Evolutionary conservation across 345 rosid genomes (phyloP).

Genomic region (Laguncularia racemosa): DNA sequence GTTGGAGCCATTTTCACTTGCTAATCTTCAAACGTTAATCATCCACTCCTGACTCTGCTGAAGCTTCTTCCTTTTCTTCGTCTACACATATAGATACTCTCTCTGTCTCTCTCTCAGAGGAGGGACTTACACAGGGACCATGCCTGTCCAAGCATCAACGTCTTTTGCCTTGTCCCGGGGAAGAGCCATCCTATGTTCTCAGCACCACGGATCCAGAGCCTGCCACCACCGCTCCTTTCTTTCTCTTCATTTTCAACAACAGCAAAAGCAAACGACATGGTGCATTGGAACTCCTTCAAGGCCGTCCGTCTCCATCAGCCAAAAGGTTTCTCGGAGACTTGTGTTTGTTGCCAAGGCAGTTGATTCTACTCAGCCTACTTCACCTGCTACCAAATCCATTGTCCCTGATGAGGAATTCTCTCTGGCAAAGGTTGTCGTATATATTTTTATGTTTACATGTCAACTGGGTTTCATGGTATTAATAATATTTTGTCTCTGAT

Average conservation of each 20-base stretch:
- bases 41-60: too few relatives aligned
- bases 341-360: constrained; percentile 41
- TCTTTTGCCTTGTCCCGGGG: constrained; percentile 13
- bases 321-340: constrained; percentile 13
- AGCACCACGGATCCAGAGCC: constrained; percentile 10
- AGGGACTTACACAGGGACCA: background rate
- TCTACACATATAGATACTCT: background rate
- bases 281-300: constrained; percentile 9
- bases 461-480: background rate
- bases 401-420: constrained; percentile 72
- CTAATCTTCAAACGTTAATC: too few relatives aligned
- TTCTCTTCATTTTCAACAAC: constrained; percentile 22
- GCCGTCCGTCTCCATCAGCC: constrained; percentile 3
- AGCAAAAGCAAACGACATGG: constrained; percentile 9
- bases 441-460: background rate
- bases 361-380: constrained; percentile 58
- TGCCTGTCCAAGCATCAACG: constrained; percentile 25
- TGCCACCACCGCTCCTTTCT: constrained; percentile 19
- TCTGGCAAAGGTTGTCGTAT: constrained; percentile 58
- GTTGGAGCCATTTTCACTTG: too few relatives aligned
- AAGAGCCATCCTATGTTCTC: constrained; percentile 18
- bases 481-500: background rate
- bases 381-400: constrained; percentile 32
- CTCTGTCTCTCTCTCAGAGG: background rate
- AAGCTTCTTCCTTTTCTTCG: constrained; percentile 27